Evolutionary conservation across 768 basidiomycete genomes (phyloP).

Genomic region (Amanita phalloides): DNA sequence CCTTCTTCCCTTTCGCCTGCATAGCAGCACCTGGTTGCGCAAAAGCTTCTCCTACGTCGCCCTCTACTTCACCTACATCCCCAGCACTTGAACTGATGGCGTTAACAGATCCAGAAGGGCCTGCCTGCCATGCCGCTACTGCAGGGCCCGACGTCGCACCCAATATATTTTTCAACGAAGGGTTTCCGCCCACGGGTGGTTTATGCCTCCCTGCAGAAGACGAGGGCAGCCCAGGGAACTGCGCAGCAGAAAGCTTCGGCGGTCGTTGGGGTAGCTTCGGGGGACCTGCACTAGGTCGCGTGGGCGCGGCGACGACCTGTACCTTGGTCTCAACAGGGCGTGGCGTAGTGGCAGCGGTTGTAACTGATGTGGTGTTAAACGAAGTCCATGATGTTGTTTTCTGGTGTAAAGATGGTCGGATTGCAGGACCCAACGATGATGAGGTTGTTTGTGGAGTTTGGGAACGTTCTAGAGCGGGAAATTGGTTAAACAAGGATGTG

Average conservation of each 20-base stretch:
- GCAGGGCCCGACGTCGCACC: conserved; percentile 31
- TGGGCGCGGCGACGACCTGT: conserved; percentile 6
- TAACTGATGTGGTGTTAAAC: conserved; percentile 9
- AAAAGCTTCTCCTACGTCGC: conserved; percentile 31
- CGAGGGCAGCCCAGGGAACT: conserved; percentile 65
- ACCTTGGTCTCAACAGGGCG: conserved; percentile 1
- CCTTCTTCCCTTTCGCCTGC: conserved; percentile 50
- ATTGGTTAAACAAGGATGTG: conserved; percentile 19
- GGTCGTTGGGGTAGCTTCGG: conserved; percentile 13
- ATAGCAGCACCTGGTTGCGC: conserved; percentile 26
- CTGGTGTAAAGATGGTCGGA: conserved; percentile 24
- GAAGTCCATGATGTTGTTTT: conserved; percentile 15
- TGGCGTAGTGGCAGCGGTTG: conserved; percentile 6
- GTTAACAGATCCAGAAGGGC: conserved; percentile 7
- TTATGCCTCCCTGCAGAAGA: conserved; percentile 25
- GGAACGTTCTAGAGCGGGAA: conserved; percentile 20
- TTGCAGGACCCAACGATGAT: conserved; percentile 17
- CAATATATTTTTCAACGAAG: conserved; percentile 57
- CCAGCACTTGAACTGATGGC: neutral
- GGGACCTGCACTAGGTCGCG: conserved; percentile 4
- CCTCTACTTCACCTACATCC: conserved; percentile 7
- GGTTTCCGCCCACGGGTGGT: conserved; percentile 45
- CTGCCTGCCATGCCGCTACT: conserved; percentile 31
- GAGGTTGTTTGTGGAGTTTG: neutral
- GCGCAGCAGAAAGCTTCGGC: conserved; percentile 38